Base-by-base conservation (phyloP, 192 early-diverging fungal species). In the Helicostylum pulchrum region DNA sequence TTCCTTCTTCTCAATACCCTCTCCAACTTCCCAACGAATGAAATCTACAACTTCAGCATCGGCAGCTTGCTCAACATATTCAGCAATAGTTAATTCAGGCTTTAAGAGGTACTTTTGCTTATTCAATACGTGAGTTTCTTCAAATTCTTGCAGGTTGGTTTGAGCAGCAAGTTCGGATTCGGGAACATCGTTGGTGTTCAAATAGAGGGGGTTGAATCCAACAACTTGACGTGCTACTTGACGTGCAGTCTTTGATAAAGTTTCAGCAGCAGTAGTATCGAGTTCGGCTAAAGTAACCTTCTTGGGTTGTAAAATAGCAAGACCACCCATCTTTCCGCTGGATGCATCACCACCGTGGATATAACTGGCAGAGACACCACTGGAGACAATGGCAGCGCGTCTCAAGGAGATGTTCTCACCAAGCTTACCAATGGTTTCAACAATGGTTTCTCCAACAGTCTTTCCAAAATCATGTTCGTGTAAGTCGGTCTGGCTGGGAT, bases 321-420 rank as follows among this genome's bases (percentile, higher is more conserved):
- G 64, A 0, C 84, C 90, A 39, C 86, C 93, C 70, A 95, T 91
- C 66, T 86, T 88, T 43, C 94, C 94, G 0, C 89, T 78, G 8
- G 68, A 68, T 7, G 70, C 70, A 55, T 82, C 83, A 26, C 82
- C 87, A 67, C 88, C 84, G 42, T 97, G 94, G 20, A 88, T 84
- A 61, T 94, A 95, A 0, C 80, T 82, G 60, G 85, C 78, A 15
- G 46, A 80, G 7, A 61, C 49, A 30, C 62, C 64, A 8, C 54
- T 61, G 65, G 64, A 56, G 9, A 82, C 77, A 14, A 84, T 66
- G 4, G 81, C 73, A 9, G 80, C 88, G 7, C 91, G 82, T 32
- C 94, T 89, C 46, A 97, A 69, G 17, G 81, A 80, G 54, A 96
- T 90, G 54, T 97, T 97, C 66, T 97, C 95, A 10, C 93, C 92